Evolutionary conservation across 371 early-diverging fungal genomes (phyloP).

Genomic region (Mortierella sp.): DNA sequence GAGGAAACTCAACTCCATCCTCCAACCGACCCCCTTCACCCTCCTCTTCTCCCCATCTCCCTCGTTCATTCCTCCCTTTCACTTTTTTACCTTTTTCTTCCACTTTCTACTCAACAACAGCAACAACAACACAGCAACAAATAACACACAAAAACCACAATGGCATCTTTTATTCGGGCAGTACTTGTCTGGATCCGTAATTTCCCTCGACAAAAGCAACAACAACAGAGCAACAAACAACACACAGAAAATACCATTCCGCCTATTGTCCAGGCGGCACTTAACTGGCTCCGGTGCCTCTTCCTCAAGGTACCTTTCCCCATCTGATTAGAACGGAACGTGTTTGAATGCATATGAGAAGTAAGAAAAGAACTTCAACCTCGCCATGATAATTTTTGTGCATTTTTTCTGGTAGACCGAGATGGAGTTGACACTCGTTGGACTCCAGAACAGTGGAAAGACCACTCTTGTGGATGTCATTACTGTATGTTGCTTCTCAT

Average conservation of each 20-base stretch:
- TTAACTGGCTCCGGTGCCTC: conserved; percentile 93
- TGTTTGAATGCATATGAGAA: not conserved
- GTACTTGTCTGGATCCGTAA: too few relatives aligned
- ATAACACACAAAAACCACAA: conserved; percentile 23
- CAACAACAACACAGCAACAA: not conserved
- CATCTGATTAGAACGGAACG: too few relatives aligned
- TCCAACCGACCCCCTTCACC: not conserved
- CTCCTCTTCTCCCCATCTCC: not conserved
- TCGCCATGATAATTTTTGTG: not conserved
- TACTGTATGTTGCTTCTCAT: conserved; percentile 76
- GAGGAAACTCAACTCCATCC: not conserved
- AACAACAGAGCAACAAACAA: not conserved
- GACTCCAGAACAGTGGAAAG: conserved; percentile 98
- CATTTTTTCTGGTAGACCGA: conserved; percentile 70
- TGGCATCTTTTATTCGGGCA: conserved; percentile 58
- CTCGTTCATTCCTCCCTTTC: not conserved
- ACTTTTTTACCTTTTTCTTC: not conserved
- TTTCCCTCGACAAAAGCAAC: too few relatives aligned
- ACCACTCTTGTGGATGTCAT: conserved; percentile 98
- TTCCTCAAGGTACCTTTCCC: conserved; percentile 86
- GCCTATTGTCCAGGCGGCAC: conserved; percentile 76
- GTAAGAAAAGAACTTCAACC: not conserved
- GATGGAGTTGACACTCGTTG: conserved; percentile 99
- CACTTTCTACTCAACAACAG: not conserved
- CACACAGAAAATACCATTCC: conserved; percentile 61